Base-by-base conservation (phyloP, 208 protist species). In the Trypanosoma cruzi region DNA sequence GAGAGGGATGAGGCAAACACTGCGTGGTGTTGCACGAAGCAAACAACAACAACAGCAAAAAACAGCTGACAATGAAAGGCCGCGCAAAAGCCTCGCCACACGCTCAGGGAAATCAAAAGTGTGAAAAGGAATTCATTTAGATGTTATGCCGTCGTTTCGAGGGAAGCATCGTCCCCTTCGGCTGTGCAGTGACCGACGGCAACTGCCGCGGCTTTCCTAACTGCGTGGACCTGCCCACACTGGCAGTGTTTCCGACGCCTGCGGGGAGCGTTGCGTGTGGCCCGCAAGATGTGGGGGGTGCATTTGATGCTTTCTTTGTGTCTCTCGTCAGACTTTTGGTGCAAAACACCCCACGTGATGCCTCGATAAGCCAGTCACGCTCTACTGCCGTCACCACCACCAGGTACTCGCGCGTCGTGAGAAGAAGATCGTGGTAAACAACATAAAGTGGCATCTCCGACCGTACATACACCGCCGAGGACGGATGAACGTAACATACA, bases 391-490 rank as follows among this genome's bases (percentile, higher is more conserved):
- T 99, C 14, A 99, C 97, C 62, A 84, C 81, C 71, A 83, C 78
- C 77, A 99, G 97, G 81, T 99, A 99, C 84, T 99, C 98, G 77
- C 98, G 98, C 10, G 86, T 88, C 14, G 98, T 99, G 28, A 92
- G 73, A 0, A 99, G 82, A 0, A 99, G 89, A 71, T 99, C 99
- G 64, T 99, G 97, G 86, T 99, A 99, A 11, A 99, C 85, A 42
- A 99, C 89, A 75, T 99, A 99, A 60, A 99, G 97, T 11, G 98
- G 98, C 68, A 97, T 98, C 65, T 91, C 90, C 24, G 96, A 98
- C 24, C 98, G 75, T 16, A 96, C 93, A 86, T 94, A 99, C 8
- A 99, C 79, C 0, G 98, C 96, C 31, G 89, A 98, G 29, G 97
- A 98, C 5, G 99, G 99, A 88, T 99, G 99, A 42, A 99, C 77